A percentile compares a stretch with the other conserved stretches of the same genome.
Conservation (phyloP, 225 moss, liverwort and hornwort genomes). For the Bryum argenteum region DNA sequence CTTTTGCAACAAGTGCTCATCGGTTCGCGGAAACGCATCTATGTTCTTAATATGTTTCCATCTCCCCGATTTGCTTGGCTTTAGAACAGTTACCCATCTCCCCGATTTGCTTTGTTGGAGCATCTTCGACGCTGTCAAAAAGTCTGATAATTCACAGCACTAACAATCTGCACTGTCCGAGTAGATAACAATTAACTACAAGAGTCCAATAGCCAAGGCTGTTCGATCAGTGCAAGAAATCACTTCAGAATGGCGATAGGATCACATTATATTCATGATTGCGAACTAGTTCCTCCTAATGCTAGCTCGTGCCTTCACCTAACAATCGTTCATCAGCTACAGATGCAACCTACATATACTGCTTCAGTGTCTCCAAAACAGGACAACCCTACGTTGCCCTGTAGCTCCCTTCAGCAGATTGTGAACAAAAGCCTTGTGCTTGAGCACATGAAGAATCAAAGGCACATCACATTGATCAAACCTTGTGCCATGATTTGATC, state of each 20-base stretch:
- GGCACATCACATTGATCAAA: not conserved
- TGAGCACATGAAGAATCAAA: not conserved
- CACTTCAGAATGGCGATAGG: not conserved
- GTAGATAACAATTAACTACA: slow-evolving; percentile 13
- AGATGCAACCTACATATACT: not conserved
- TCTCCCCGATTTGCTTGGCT: slow-evolving; percentile 46
- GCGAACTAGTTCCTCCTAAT: slow-evolving; percentile 1
- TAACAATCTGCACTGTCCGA: slow-evolving; percentile 23
- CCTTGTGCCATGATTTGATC: not conserved
- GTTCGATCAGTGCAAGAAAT: slow-evolving; percentile 8
- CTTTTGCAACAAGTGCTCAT: slow-evolving; percentile 86
- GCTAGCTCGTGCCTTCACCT: not conserved
- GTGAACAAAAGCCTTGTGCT: slow-evolving; percentile 4
- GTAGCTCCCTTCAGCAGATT: not conserved
- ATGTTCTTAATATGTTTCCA: slow-evolving; percentile 67
- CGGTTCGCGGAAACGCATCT: slow-evolving; percentile 88
- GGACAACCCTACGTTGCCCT: not conserved
- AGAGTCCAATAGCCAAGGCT: not conserved
- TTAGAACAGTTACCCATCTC: slow-evolving; percentile 55
- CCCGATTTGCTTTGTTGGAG: slow-evolving; percentile 38
- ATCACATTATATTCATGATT: not conserved
- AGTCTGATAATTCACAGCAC: slow-evolving; percentile 1
- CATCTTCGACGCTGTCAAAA: slow-evolving; percentile 20
- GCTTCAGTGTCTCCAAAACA: slow-evolving; percentile 1
- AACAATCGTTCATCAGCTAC: not conserved